Percentiles rank a stretch among this genome's conserved stretches.
Conservation (phyloP, 192 early-diverging fungal genomes). For the Coemansia sp. region DNA sequence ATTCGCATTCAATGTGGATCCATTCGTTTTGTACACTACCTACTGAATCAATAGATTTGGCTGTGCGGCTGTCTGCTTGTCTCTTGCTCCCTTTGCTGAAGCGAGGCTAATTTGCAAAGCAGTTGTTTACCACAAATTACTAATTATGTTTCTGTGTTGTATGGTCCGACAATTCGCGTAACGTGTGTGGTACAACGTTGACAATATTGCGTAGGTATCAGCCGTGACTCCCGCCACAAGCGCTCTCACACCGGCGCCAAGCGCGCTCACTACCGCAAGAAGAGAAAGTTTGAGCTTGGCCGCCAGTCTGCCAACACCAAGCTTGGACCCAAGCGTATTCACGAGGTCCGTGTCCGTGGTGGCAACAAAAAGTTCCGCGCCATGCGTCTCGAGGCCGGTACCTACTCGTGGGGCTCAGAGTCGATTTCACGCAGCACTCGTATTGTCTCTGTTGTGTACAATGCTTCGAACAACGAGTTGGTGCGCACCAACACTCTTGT, state of each 20-base stretch:
- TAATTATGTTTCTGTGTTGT: no score
- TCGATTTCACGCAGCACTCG: slow-evolving; percentile 93
- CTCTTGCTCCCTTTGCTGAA: no score
- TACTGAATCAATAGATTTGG: no score
- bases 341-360: slow-evolving; percentile 94
- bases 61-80: no score
- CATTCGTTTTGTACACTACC: no score
- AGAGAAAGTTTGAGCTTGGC: slow-evolving; percentile 99
- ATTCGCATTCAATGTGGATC: no score
- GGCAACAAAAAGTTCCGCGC: slow-evolving; percentile 99
- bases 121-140: no score
- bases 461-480: slow-evolving; percentile 99
- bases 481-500: slow-evolving; percentile 99
- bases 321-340: slow-evolving; percentile 95
- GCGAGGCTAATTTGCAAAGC: no score
- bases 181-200: no score
- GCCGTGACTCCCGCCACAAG: slow-evolving; percentile 99
- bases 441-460: slow-evolving; percentile 94
- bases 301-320: slow-evolving; percentile 98
- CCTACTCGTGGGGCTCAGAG: slow-evolving; percentile 98
- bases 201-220: slow-evolving; percentile 77
- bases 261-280: slow-evolving; percentile 99
- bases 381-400: slow-evolving; percentile 93
- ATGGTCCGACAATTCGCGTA: no score
- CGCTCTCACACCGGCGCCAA: slow-evolving; percentile 96